Conservation (phyloP, 179 eudicot species). For the Vitellaria paradoxa region DNA sequence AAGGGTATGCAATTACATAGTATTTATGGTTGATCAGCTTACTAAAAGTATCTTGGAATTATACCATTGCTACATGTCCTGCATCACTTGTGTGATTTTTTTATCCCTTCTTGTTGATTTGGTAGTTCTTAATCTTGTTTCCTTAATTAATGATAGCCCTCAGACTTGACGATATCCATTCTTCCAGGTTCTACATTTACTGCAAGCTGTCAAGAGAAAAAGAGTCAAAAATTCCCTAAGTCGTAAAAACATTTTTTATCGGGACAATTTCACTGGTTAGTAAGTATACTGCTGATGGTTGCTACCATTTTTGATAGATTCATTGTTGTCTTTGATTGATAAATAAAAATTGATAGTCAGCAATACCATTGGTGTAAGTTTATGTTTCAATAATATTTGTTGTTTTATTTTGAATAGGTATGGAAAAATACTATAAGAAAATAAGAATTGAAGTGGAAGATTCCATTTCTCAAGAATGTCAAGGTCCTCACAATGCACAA, state of each 20-base stretch:
- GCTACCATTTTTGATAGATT: slow-evolving; percentile 1
- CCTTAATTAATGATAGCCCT: slow-evolving; percentile 10
- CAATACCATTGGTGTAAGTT: not conserved
- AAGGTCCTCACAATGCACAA: no score
- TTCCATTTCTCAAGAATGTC: no score
- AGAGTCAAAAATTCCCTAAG: slow-evolving; percentile 67
- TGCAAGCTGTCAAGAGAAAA: slow-evolving; percentile 87
- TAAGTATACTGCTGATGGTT: slow-evolving; percentile 45
- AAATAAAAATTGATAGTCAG: not conserved
- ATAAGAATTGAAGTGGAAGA: no score
- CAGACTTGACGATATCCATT: slow-evolving; percentile 8
- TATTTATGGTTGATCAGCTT: not conserved
- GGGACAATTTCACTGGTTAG: slow-evolving; percentile 90
- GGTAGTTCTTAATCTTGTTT: slow-evolving; percentile 9
- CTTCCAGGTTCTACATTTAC: slow-evolving; percentile 84
- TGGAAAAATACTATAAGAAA: no score
- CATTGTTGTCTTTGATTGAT: not conserved
- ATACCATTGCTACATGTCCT: not conserved
- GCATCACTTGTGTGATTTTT: not conserved
- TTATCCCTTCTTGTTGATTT: not conserved
- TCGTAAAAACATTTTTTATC: slow-evolving; percentile 78
- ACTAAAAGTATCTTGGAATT: not conserved
- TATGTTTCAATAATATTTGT: not conserved
- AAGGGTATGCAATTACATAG: slow-evolving; percentile 51
- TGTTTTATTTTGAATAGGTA: no score